Percentiles rank a stretch among this genome's conserved stretches.
These are phyloP conservation scores for Raffaelea albimanens DNA, from an alignment of 2,329 filamentous ascomycete species.

Conservation along the genomic window DNA sequence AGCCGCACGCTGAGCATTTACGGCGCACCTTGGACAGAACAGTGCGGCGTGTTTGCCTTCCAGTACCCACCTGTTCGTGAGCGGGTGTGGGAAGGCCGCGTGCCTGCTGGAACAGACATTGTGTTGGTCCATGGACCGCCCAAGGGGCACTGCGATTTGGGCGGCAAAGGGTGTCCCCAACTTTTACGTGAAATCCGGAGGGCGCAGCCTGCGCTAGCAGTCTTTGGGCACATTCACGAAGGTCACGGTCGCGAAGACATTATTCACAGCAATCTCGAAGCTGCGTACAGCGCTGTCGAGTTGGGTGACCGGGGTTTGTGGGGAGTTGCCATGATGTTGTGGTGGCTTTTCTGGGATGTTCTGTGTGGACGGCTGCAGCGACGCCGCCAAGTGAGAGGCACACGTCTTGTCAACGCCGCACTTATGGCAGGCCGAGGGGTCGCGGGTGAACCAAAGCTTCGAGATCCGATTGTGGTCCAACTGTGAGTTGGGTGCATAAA, in stretches of 20 bases:
- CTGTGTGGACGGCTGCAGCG: too few species aligned
- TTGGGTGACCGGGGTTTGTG: too few species aligned
- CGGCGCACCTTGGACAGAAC: constrained; percentile 17
- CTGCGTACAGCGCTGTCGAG: too few species aligned
- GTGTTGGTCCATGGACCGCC: neutral
- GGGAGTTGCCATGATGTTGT: too few species aligned
- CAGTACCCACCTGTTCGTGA: constrained; percentile 13
- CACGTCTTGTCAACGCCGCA: too few species aligned
- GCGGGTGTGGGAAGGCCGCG: neutral
- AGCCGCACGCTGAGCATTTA: constrained; percentile 9
- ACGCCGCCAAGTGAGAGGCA: too few species aligned
- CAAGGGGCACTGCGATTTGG: neutral
- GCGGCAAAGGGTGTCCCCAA: constrained; percentile 5
- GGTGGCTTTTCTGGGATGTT: too few species aligned
- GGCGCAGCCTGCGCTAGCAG: neutral
- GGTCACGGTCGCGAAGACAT: constrained; percentile 3
- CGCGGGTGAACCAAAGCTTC: too few species aligned
- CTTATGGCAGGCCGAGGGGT: too few species aligned
- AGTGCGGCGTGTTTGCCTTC: constrained; percentile 15
- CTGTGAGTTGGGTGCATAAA: too few species aligned
- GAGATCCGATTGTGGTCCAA: too few species aligned
- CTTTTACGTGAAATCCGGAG: constrained; percentile 1
- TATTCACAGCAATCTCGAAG: neutral
- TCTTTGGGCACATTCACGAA: constrained; percentile 7
- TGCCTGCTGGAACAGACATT: constrained; percentile 4